These are phyloP conservation scores for Prunus padus DNA, from an alignment of 306 rosid species.

Conservation along the genomic window DNA sequence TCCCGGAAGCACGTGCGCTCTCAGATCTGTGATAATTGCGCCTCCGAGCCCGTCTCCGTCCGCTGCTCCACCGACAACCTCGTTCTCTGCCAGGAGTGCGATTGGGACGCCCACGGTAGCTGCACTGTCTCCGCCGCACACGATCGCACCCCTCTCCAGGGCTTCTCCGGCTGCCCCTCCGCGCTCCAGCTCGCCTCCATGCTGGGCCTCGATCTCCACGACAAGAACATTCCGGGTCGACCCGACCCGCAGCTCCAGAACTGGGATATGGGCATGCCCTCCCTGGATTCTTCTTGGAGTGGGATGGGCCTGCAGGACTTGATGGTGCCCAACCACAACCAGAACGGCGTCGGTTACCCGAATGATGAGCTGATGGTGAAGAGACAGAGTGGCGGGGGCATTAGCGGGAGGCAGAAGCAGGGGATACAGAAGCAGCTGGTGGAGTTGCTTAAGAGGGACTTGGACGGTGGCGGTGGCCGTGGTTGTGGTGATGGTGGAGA, in stretches of 20 bases:
- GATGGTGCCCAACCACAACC: constrained; percentile 44
- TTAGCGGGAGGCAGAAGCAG: constrained; percentile 49
- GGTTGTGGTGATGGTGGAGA: constrained; percentile 24
- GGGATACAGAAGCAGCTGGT: constrained; percentile 56
- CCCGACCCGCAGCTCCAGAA: constrained; percentile 14
- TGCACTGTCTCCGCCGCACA: constrained; percentile 47
- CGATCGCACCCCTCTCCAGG: constrained; percentile 41
- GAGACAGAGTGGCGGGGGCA: constrained; percentile 27
- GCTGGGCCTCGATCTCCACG: constrained; percentile 48
- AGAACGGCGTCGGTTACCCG: constrained; percentile 18
- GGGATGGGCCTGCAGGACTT: constrained; percentile 38
- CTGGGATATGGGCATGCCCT: constrained; percentile 25
- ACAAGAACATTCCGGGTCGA: constrained; percentile 14
- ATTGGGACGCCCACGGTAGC: constrained; percentile 56
- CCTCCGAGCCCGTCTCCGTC: constrained; percentile 50
- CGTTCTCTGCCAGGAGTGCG: constrained; percentile 61
- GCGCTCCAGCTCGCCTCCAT: constrained; percentile 51
- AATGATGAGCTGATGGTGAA: constrained; percentile 9
- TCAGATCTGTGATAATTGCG: constrained; percentile 67
- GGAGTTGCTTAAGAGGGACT: constrained; percentile 52
- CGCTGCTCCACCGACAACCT: constrained; percentile 61
- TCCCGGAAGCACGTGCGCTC: constrained; percentile 60
- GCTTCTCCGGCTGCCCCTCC: constrained; percentile 63
- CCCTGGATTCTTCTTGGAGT: constrained; percentile 24
- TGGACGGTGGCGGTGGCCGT: constrained; percentile 3